Percentiles rank a stretch among this genome's conserved stretches.
phyloP scores from a whole-genome alignment of 352 stramenopile genomes.

The Phytopythium helicoides region DNA sequence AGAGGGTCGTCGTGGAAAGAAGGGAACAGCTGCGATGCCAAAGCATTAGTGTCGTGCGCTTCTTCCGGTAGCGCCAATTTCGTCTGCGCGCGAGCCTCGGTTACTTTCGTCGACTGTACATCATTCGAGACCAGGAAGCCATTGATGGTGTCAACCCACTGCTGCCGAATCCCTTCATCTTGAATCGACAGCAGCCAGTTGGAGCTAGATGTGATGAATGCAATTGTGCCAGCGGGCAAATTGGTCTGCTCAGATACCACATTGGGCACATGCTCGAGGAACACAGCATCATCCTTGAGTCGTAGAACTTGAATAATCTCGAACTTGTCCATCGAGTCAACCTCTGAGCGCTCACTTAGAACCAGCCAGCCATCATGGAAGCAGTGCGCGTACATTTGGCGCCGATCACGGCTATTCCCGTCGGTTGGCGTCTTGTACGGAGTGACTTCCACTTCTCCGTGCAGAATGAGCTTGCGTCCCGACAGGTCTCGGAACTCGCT shows the following conservation, averaged over 20 bases:
- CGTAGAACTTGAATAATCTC: conserved; percentile 19
- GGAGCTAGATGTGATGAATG: conserved; percentile 20
- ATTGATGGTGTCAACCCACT: conserved; percentile 26
- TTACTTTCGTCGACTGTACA: conserved; percentile 20
- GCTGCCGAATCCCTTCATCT: conserved; percentile 16
- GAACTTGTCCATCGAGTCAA: conserved; percentile 8
- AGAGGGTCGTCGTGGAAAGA: conserved; percentile 50
- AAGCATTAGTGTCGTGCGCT: conserved; percentile 6
- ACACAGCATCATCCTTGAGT: conserved; percentile 38
- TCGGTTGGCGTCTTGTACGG: not conserved
- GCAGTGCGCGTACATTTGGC: conserved; percentile 27
- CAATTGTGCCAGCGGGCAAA: conserved; percentile 9
- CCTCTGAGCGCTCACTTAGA: conserved; percentile 16
- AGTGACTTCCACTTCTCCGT: conserved; percentile 23
- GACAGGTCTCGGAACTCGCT: conserved; percentile 20
- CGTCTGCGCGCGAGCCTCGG: conserved; percentile 12
- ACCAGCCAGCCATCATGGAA: conserved; percentile 35
- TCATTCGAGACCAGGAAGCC: conserved; percentile 36
- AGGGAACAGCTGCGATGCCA: conserved; percentile 20
- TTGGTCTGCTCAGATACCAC: conserved; percentile 15
- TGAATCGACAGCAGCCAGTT: conserved; percentile 19
- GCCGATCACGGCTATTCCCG: not conserved
- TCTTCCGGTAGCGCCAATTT: conserved; percentile 26
- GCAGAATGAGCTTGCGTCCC: conserved; percentile 27
- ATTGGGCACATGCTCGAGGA: conserved; percentile 33